Conservation (phyloP, 345 rosid species). For the Trapa incisa region DNA sequence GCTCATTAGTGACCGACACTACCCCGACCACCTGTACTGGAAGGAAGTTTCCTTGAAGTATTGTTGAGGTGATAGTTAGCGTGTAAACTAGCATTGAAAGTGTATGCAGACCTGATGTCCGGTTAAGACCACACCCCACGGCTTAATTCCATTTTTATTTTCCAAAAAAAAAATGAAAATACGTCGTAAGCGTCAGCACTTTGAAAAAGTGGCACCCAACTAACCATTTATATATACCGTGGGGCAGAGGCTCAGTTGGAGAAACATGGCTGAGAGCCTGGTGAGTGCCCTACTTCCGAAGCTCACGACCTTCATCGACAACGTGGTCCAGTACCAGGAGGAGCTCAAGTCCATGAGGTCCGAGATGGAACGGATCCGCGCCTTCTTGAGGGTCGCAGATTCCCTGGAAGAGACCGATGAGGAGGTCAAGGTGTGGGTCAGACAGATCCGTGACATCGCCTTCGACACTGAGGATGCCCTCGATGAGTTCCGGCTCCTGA, state of each 20-base stretch:
- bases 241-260: not conserved
- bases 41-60: too few species aligned
- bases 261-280: constrained; percentile 20
- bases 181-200: not conserved
- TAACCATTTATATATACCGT: not conserved
- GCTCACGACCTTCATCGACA: constrained; percentile 12
- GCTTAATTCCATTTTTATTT: too few species aligned
- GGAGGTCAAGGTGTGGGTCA: constrained; percentile 18
- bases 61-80: too few species aligned
- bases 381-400: constrained; percentile 23
- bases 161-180: too few species aligned
- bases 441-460: constrained; percentile 22
- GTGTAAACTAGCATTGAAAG: too few species aligned
- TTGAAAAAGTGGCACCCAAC: not conserved
- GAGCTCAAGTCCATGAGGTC: constrained; percentile 17
- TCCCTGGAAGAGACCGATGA: constrained; percentile 14
- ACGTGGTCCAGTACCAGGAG: constrained; percentile 12
- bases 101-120: too few species aligned
- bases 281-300: constrained; percentile 19
- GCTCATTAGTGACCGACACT: too few species aligned
- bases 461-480: constrained; percentile 25
- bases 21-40: too few species aligned
- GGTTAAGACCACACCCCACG: too few species aligned
- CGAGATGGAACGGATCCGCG: constrained; percentile 18
- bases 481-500: constrained; percentile 23